phyloP scores from a whole-genome alignment of 306 rosid species.

The Prunus armeniaca region DNA sequence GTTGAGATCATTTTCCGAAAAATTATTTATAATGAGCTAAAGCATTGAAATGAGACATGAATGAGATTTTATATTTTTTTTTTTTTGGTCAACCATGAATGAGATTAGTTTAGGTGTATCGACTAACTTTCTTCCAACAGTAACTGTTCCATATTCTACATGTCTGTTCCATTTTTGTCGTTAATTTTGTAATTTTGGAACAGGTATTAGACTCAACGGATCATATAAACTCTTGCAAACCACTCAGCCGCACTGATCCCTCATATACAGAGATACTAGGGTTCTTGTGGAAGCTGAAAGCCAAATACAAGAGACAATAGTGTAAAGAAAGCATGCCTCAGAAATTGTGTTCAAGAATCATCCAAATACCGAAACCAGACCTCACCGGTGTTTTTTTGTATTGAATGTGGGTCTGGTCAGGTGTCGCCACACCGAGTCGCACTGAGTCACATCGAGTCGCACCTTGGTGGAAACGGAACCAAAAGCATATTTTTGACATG shows the following conservation, averaged over 20 bases:
- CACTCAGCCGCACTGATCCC: slow-evolving; percentile 72
- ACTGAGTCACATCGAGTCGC: too few relatives aligned
- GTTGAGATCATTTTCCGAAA: not conserved
- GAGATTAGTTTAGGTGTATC: not conserved
- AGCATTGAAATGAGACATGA: not conserved
- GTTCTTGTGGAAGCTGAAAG: slow-evolving; percentile 70
- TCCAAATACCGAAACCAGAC: not conserved
- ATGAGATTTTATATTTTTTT: not conserved
- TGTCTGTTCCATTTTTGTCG: not conserved
- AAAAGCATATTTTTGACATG: slow-evolving; percentile 2
- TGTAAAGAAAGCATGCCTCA: not conserved
- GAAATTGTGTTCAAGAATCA: not conserved
- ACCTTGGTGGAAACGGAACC: not conserved
- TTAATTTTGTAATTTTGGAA: slow-evolving; percentile 21
- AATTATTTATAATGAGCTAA: not conserved
- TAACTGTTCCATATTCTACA: not conserved
- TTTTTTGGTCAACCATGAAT: not conserved
- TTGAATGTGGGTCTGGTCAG: not conserved
- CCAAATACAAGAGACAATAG: slow-evolving; percentile 24
- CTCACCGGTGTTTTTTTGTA: not conserved
- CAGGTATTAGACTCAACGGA: slow-evolving; percentile 97
- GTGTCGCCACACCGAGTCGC: too few relatives aligned
- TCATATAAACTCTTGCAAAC: slow-evolving; percentile 95
- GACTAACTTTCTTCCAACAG: not conserved
- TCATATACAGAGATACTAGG: slow-evolving; percentile 74